Evolutionary conservation across 805 yeast species (phyloP).

Genomic region (Candida yuanshanica): DNA sequence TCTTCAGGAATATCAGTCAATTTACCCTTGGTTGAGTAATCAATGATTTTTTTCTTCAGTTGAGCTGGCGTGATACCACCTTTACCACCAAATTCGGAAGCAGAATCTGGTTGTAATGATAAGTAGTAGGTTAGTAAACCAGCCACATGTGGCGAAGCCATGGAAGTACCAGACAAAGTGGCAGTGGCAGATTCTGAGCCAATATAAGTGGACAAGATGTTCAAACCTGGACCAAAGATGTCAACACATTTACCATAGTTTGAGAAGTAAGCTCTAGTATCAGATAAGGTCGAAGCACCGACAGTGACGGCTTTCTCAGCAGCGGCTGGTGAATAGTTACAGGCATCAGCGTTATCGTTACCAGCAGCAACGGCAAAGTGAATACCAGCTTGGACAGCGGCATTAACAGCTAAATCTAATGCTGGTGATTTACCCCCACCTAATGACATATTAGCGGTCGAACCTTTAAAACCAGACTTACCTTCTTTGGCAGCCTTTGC

Average conservation of each 20-base stretch:
- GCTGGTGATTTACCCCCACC: constrained; percentile 93
- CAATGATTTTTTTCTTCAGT: constrained; percentile 69
- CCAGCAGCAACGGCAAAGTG: constrained; percentile 97
- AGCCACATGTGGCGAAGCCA: constrained; percentile 96
- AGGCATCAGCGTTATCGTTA: constrained; percentile 89
- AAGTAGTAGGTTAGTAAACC: constrained; percentile 88
- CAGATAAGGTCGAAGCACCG: constrained; percentile 89
- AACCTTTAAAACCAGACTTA: constrained; percentile 70
- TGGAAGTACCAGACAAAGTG: constrained; percentile 89
- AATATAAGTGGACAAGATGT: constrained; percentile 77
- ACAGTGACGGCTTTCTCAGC: constrained; percentile 84
- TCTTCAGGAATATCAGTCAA: constrained; percentile 62
- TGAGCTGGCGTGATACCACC: constrained; percentile 60
- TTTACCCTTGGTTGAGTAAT: constrained; percentile 56
- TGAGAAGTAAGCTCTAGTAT: constrained; percentile 90
- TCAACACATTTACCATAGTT: constrained; percentile 96
- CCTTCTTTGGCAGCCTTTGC: constrained; percentile 43
- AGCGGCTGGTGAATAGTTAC: constrained; percentile 87
- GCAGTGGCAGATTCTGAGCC: constrained; percentile 76
- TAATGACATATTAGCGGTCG: constrained; percentile 88
- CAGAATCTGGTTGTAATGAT: constrained; percentile 74
- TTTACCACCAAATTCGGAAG: constrained; percentile 54
- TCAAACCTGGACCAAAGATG: constrained; percentile 93
- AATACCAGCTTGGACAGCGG: constrained; percentile 83
- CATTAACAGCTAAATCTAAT: constrained; percentile 80